These are phyloP conservation scores for Porogramme epimiltina DNA, from an alignment of 1,284 basidiomycete species.

Conservation along the genomic window DNA sequence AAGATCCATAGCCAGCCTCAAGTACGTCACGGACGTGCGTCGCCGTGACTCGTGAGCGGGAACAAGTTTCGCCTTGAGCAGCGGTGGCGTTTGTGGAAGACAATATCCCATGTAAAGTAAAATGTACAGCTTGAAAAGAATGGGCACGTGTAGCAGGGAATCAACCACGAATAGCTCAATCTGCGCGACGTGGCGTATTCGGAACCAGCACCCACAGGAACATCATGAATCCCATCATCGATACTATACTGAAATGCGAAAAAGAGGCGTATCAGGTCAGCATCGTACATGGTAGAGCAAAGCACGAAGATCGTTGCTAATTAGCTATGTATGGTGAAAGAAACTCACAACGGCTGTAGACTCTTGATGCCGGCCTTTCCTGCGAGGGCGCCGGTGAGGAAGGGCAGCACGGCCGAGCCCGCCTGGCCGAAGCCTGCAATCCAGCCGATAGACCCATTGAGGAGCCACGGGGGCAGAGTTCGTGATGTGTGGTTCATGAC, in stretches of 20 bases:
- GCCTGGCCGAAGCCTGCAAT: slow-evolving; percentile 56
- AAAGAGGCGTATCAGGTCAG: too few species aligned
- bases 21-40: too few species aligned
- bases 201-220: slow-evolving; percentile 25
- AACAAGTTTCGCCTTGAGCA: too few species aligned
- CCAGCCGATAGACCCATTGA: slow-evolving; percentile 61
- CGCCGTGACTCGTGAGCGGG: too few species aligned
- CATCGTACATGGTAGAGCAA: background rate
- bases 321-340: background rate
- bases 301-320: background rate
- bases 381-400: slow-evolving; percentile 57
- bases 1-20: too few species aligned
- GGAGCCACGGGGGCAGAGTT: slow-evolving; percentile 51
- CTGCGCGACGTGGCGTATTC: slow-evolving; percentile 10
- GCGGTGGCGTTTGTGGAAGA: too few species aligned
- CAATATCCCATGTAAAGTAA: too few species aligned
- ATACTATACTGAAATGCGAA: slow-evolving; percentile 27
- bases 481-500: slow-evolving; percentile 51
- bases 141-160: too few species aligned
- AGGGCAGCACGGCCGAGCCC: slow-evolving; percentile 56
- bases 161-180: too few species aligned
- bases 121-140: too few species aligned
- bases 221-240: slow-evolving; percentile 27
- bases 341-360: slow-evolving; percentile 26
- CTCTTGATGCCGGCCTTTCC: slow-evolving; percentile 39